Conservation (phyloP, 1,284 basidiomycete genomes). For the Puccinia novopanici region DNA sequence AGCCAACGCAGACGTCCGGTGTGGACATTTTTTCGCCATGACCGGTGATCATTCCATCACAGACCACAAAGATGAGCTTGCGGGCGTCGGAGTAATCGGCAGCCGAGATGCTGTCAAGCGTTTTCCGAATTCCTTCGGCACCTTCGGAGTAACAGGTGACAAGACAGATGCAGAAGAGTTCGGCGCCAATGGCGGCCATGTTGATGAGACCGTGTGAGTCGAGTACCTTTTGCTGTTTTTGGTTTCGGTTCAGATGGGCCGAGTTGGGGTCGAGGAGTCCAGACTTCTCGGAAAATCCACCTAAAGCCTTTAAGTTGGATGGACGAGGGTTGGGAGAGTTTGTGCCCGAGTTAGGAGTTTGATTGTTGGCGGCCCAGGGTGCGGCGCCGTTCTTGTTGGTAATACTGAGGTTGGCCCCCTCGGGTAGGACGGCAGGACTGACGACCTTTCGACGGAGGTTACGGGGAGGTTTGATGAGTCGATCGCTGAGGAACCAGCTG, state of each 20-base stretch:
- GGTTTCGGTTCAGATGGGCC: neutral
- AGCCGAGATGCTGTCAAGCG: conserved; percentile 84
- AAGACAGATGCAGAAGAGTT: conserved; percentile 90
- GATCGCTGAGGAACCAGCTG: conserved; percentile 87
- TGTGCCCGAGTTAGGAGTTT: too few relatives aligned
- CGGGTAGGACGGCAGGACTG: conserved; percentile 90
- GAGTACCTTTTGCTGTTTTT: conserved; percentile 49
- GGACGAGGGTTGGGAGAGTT: conserved; percentile 39
- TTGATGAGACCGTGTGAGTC: conserved; percentile 66
- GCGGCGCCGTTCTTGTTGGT: conserved; percentile 86
- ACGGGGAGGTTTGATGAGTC: conserved; percentile 73
- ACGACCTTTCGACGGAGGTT: conserved; percentile 75
- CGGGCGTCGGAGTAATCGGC: conserved; percentile 88
- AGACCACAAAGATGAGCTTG: conserved; percentile 91
- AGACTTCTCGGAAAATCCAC: conserved; percentile 55
- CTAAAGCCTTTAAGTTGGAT: conserved; percentile 51
- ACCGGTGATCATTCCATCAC: too few relatives aligned
- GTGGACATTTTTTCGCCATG: conserved; percentile 91
- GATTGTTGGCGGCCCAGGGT: conserved; percentile 70
- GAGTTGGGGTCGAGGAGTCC: conserved; percentile 52
- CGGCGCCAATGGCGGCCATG: conserved; percentile 83
- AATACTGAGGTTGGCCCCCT: conserved; percentile 85
- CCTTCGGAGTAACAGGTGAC: conserved; percentile 98
- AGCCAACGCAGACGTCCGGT: conserved; percentile 89
- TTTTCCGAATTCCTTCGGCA: conserved; percentile 84